These are phyloP conservation scores for Tylopilus plumbeoviolaceoides DNA, from an alignment of 768 basidiomycete species.

Conservation along the genomic window DNA sequence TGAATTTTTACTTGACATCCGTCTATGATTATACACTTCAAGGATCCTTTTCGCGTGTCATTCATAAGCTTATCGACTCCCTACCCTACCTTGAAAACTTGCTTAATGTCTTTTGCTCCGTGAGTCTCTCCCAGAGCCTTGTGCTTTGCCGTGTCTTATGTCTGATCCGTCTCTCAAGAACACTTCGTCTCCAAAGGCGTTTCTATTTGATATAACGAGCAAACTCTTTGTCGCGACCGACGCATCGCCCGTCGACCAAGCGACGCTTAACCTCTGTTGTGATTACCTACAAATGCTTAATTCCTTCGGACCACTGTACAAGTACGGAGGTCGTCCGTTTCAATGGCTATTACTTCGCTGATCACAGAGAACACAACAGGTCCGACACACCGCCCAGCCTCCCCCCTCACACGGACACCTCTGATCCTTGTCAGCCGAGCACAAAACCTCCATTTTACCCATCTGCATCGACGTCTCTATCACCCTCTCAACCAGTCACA, in stretches of 20 bases:
- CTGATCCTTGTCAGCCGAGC: constrained; percentile 10
- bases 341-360: not conserved
- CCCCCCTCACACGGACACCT: not conserved
- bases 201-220: constrained; percentile 83
- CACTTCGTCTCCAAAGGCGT: constrained; percentile 90
- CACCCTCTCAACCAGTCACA: constrained; percentile 60
- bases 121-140: constrained; percentile 29
- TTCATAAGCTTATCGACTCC: constrained; percentile 83
- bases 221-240: constrained; percentile 93
- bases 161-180: constrained; percentile 46
- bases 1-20: constrained; percentile 87
- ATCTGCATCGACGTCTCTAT: constrained; percentile 59
- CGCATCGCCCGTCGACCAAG: constrained; percentile 83
- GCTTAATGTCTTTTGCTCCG: constrained; percentile 80
- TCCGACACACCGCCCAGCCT: constrained; percentile 16
- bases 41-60: constrained; percentile 86
- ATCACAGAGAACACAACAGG: constrained; percentile 12
- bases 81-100: constrained; percentile 84
- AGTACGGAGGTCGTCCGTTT: constrained; percentile 39
- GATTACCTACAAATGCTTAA: constrained; percentile 88
- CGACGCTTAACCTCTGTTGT: constrained; percentile 84
- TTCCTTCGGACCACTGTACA: constrained; percentile 82
- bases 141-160: not conserved
- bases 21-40: constrained; percentile 90
- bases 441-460: constrained; percentile 59